Percentiles rank a stretch among this genome's conserved stretches.
Evolutionary conservation across 306 rosid genomes (phyloP).

Genomic region (Cicer arietinum): DNA sequence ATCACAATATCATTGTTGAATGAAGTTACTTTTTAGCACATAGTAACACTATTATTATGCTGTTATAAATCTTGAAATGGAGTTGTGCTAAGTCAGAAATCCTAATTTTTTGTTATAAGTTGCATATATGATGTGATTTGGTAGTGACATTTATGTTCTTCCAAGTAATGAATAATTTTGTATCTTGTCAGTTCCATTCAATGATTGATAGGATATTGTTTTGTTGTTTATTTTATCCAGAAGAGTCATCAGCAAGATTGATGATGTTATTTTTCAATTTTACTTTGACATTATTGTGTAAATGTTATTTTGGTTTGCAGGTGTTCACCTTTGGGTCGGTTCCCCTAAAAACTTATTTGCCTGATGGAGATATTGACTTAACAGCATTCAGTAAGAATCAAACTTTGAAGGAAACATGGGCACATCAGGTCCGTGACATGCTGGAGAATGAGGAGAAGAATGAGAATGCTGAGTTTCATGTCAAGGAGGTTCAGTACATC

Average conservation of each 20-base stretch:
- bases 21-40: background rate
- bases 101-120: constrained; percentile 19
- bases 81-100: constrained; percentile 17
- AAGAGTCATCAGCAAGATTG: background rate
- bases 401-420: constrained; percentile 89
- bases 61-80: constrained; percentile 7
- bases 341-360: constrained; percentile 96
- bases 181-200: constrained; percentile 13
- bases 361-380: constrained; percentile 99
- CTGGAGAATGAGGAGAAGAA: constrained; percentile 92
- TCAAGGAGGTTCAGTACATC: constrained; percentile 98
- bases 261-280: constrained; percentile 2
- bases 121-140: constrained; percentile 20
- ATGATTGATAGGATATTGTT: background rate
- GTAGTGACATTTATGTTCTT: constrained; percentile 20
- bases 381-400: constrained; percentile 86
- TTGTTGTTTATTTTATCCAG: constrained; percentile 28
- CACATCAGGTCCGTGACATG: constrained; percentile 93
- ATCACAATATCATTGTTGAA: constrained; percentile 3
- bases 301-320: constrained; percentile 54
- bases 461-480: constrained; percentile 87
- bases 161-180: constrained; percentile 3
- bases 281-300: constrained; percentile 9
- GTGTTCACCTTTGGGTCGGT: constrained; percentile 98
- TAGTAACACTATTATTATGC: constrained; percentile 3